Evolutionary conservation across 202 grass and related monocot species (phyloP).

Genomic region (Musa balbisiana): DNA sequence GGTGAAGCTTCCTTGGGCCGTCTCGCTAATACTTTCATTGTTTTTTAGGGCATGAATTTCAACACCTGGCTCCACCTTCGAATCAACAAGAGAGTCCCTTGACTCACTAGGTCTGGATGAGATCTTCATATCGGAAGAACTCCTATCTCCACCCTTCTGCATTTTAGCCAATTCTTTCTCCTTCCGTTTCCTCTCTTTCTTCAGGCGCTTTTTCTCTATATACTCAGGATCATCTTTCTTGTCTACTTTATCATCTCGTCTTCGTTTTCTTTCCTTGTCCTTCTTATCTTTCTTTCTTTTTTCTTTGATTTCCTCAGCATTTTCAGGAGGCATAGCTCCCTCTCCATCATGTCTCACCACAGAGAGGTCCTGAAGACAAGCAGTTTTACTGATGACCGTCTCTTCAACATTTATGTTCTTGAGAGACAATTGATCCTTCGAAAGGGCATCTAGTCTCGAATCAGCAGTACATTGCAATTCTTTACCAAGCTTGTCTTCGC

Average conservation of each 20-base stretch:
- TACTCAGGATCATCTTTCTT: conserved; percentile 80
- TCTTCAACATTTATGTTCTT: conserved; percentile 15
- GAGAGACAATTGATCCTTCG: conserved; percentile 34
- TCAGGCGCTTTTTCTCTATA: conserved; percentile 69
- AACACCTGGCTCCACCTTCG: neutral
- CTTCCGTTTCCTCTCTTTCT: conserved; percentile 78
- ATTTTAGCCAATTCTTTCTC: conserved; percentile 71
- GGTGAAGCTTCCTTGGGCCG: neutral
- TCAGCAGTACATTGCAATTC: conserved; percentile 85
- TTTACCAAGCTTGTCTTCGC: conserved; percentile 49
- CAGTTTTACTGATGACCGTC: conserved; percentile 23
- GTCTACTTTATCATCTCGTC: conserved; percentile 40
- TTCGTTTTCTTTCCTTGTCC: conserved; percentile 57
- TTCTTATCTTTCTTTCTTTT: conserved; percentile 70
- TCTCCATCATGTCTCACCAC: conserved; percentile 37
- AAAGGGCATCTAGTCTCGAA: conserved; percentile 43
- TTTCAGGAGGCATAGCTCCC: conserved; percentile 25
- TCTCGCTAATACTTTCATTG: conserved; percentile 1
- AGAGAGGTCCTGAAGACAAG: conserved; percentile 35
- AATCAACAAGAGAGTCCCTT: conserved; percentile 19
- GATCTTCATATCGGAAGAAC: conserved; percentile 27
- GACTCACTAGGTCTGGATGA: conserved; percentile 32
- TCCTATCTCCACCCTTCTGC: conserved; percentile 38
- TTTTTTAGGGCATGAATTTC: neutral
- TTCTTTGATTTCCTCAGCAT: conserved; percentile 41